These are phyloP conservation scores for Citrus glauca DNA, from an alignment of 345 rosid species.

Conservation along the genomic window DNA sequence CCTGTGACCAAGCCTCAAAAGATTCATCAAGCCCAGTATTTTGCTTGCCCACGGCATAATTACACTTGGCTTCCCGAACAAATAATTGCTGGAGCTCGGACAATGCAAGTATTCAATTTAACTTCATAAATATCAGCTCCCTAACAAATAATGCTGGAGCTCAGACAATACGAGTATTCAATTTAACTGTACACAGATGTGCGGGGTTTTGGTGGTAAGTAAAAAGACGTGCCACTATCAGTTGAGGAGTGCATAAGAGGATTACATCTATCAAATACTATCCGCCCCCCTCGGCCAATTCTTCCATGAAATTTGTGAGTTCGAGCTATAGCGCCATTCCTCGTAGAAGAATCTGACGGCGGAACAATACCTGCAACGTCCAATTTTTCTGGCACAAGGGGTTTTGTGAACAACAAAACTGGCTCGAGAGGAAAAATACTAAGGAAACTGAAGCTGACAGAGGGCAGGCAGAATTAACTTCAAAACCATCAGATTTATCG, in stretches of 20 bases:
- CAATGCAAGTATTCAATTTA: conserved; percentile 12
- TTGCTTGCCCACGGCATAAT: neutral
- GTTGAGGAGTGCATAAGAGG: conserved; percentile 61
- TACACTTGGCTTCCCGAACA: neutral
- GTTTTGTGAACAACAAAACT: conserved; percentile 78
- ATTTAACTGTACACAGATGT: conserved; percentile 44
- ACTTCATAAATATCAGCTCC: conserved; percentile 6
- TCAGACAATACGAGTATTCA: neutral
- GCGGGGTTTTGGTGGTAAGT: conserved; percentile 60
- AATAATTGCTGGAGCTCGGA: neutral
- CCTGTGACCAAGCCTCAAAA: neutral
- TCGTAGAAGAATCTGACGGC: conserved; percentile 47
- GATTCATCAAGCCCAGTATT: neutral
- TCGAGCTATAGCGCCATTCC: conserved; percentile 31
- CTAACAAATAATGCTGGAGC: neutral
- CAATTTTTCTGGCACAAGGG: conserved; percentile 87
- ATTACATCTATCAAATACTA: conserved; percentile 91
- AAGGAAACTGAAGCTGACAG: no score
- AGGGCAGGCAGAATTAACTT: no score
- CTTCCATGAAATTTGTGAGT: conserved; percentile 72
- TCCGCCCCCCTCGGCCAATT: conserved; percentile 94
- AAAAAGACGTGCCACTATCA: conserved; percentile 55
- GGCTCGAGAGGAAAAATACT: conserved; percentile 44
- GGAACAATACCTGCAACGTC: conserved; percentile 82
- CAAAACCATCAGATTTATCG: no score